These are phyloP conservation scores for Saccharomyces paradoxus DNA, from an alignment of 805 yeast genomes.

Conservation along the genomic window DNA sequence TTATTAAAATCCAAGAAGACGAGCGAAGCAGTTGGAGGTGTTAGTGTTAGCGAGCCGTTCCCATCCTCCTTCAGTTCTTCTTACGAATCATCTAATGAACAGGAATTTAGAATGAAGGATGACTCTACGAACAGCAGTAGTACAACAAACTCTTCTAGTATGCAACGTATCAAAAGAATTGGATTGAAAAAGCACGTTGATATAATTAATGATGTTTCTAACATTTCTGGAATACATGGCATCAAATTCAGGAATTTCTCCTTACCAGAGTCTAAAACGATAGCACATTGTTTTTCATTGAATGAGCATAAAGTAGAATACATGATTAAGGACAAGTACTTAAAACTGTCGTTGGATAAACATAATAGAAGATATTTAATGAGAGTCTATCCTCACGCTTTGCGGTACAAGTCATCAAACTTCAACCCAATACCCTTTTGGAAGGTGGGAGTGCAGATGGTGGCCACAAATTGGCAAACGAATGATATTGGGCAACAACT, in stretches of 20 bases:
- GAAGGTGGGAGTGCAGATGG: constrained; percentile 86
- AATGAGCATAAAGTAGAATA: constrained; percentile 62
- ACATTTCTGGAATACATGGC: constrained; percentile 45
- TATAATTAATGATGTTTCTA: constrained; percentile 19
- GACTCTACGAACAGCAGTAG: constrained; percentile 9
- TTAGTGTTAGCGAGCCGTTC: background rate
- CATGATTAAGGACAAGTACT: constrained; percentile 55
- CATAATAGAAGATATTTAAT: constrained; percentile 71
- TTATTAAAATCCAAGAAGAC: constrained; percentile 72
- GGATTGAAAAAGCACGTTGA: constrained; percentile 19
- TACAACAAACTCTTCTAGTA: constrained; percentile 2
- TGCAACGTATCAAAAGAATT: constrained; percentile 29
- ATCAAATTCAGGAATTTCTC: constrained; percentile 73
- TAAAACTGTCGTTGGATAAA: constrained; percentile 49
- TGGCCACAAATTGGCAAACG: constrained; percentile 95
- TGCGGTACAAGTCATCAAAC: constrained; percentile 69
- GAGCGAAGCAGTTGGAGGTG: constrained; percentile 1
- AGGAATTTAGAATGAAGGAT: constrained; percentile 3
- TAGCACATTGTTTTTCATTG: constrained; percentile 79
- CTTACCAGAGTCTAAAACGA: constrained; percentile 72
- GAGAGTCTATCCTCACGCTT: constrained; percentile 82
- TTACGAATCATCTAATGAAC: constrained; percentile 25
- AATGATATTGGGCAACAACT: constrained; percentile 83
- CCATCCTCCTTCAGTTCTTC: constrained; percentile 31
- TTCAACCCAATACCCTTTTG: constrained; percentile 75